Percentiles rank a stretch among this genome's conserved stretches.
Evolutionary conservation across 495 filamentous ascomycete species (phyloP).

Genomic region (Aspergillus carlsbadensis): DNA sequence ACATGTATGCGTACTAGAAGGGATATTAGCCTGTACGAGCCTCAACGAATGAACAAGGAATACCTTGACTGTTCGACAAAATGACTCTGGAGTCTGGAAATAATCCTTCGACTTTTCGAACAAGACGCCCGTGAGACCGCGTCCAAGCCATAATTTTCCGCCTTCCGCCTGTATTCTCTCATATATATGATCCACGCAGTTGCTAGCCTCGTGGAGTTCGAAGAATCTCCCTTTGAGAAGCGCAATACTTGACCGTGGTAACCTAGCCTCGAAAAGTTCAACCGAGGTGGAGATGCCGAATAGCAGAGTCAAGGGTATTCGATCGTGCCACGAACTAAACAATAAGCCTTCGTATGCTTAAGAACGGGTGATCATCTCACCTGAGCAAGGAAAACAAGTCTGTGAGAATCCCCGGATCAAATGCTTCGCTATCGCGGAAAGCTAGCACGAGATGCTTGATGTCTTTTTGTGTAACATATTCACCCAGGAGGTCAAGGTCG

Average conservation of each 20-base stretch:
- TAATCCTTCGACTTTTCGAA: conserved; percentile 80
- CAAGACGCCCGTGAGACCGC: conserved; percentile 57
- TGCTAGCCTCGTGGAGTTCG: conserved; percentile 73
- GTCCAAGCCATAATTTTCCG: conserved; percentile 65
- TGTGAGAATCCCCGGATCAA: conserved; percentile 73
- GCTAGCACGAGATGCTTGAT: conserved; percentile 68
- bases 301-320: conserved; percentile 85
- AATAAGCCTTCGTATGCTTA: background rate
- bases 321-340: conserved; percentile 75
- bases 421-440: conserved; percentile 90
- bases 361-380: conserved; percentile 40
- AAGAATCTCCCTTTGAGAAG: conserved; percentile 76
- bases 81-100: conserved; percentile 80
- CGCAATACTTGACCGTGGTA: conserved; percentile 72
- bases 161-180: conserved; percentile 61
- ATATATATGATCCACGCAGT: conserved; percentile 77
- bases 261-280: conserved; percentile 80
- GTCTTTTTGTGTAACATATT: conserved; percentile 55
- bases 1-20: conserved; percentile 86
- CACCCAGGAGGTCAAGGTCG: conserved; percentile 78
- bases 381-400: conserved; percentile 78
- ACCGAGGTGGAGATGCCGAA: conserved; percentile 91
- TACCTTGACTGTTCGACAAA: conserved; percentile 79
- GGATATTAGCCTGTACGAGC: background rate
- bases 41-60: background rate